Evolutionary conservation across 1,284 basidiomycete species (phyloP), one percentile per base, ranked within the genome.

Genomic region (Pterulicium gracile): DNA sequence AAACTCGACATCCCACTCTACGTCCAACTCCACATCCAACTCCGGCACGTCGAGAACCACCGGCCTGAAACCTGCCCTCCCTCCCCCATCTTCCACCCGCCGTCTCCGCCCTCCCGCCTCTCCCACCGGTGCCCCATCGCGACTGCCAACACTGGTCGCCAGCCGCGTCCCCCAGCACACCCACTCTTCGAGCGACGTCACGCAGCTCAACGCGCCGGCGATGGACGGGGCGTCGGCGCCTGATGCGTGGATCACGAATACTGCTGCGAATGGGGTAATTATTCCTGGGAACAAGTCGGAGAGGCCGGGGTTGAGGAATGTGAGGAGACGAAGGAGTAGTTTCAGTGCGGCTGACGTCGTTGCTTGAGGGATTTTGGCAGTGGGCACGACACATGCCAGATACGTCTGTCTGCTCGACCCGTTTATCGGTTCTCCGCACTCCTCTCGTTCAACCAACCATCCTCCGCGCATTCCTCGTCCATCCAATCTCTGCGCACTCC

Each of bases 321-420:
- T 86, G 24, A 71, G 86, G 54, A 69, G 84, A 51, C 67, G 87
- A 57, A 68, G 87, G 49, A 88, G 87, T 56, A 88, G 87, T 55
- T 89, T 89, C 61, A 87, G 86, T 58, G 69, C 80, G 48, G 83
- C 83, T 5, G 83, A 91, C 60, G 78, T 90, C 27, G 73, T 88
- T 51, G 84, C 79, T 56, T 87, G 62, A 75, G 32, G 35, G 17
- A 17, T 22, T 47, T 49, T 32, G 22, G 24, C 41, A n/a, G n/a
- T n/a, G n/a, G n/a, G n/a, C n/a, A n/a, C n/a, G n/a, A n/a, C n/a
- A n/a, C n/a, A n/a, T n/a, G n/a, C n/a, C n/a, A n/a, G n/a, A 39
- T 39, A 5, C n/a, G 7, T 39, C 15, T 39, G n/a, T 39, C 15
- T 7, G 19, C 15, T 39, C 36, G n/a, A 7, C 36, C n/a, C 15